Percentiles rank a stretch among this genome's conserved stretches.
Evolutionary conservation across 331 rosid species (phyloP).

Genomic region (Acacia concinna): DNA sequence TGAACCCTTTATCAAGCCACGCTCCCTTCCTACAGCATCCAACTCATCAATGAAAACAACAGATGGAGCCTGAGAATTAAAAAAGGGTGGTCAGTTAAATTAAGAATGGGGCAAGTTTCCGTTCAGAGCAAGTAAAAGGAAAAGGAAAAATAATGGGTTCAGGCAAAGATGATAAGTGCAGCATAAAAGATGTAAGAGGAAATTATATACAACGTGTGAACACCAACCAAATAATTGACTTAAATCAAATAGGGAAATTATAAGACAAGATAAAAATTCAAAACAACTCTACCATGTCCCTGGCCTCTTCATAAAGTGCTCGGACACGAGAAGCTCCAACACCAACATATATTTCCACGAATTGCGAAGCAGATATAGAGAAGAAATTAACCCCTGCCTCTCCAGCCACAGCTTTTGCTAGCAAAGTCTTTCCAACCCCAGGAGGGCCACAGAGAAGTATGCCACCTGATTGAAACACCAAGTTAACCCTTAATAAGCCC

Average conservation of each 20-base stretch:
- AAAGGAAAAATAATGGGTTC: constrained; percentile 1
- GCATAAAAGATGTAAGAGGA: neutral
- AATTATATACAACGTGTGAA: constrained; percentile 10
- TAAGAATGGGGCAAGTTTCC: constrained; percentile 19
- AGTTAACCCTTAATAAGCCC: constrained; percentile 31
- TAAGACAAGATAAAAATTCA: constrained; percentile 21
- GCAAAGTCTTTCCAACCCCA: constrained; percentile 96
- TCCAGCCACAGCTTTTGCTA: constrained; percentile 99
- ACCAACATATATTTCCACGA: constrained; percentile 94
- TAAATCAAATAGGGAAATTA: constrained; percentile 9
- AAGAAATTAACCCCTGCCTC: constrained; percentile 99
- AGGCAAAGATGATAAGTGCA: constrained; percentile 5
- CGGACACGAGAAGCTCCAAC: constrained; percentile 99
- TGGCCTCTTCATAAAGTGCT: constrained; percentile 94
- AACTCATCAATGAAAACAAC: constrained; percentile 98
- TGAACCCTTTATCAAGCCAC: constrained; percentile 97
- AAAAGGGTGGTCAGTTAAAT: neutral
- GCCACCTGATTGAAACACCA: constrained; percentile 72
- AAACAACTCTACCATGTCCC: constrained; percentile 60
- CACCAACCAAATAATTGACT: constrained; percentile 28
- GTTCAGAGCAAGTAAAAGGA: constrained; percentile 30
- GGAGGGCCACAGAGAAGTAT: constrained; percentile 99
- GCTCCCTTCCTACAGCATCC: constrained; percentile 99
- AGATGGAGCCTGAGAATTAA: constrained; percentile 75
- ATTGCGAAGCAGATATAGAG: constrained; percentile 97